Conservation (phyloP, 352 stramenopile species). For the Pythium dissimile region DNA sequence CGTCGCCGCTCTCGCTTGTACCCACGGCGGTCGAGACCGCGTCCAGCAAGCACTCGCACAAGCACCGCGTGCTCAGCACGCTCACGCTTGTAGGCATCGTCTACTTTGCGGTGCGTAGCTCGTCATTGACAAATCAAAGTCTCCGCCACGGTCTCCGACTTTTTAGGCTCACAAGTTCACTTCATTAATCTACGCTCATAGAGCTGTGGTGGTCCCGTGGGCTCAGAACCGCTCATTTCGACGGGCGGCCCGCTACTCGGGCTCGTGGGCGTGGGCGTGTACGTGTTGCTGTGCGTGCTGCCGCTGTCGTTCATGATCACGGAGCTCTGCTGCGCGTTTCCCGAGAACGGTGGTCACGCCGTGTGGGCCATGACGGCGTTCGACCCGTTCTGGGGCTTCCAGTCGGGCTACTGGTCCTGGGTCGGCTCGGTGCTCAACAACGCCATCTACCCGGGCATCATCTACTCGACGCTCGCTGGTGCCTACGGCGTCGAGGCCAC, state of each 20-base stretch:
- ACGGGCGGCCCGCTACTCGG: conserved; percentile 41
- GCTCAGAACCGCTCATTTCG: conserved; percentile 21
- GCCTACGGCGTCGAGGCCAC: conserved; percentile 31
- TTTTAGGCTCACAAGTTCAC: too few relatives aligned
- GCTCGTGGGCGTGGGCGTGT: conserved; percentile 68
- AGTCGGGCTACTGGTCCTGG: conserved; percentile 68
- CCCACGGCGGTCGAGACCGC: background rate
- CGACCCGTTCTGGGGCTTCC: conserved; percentile 73
- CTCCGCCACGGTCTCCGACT: background rate
- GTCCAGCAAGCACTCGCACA: background rate
- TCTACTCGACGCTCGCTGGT: conserved; percentile 7
- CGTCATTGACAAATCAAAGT: background rate
- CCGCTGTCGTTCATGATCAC: conserved; percentile 89
- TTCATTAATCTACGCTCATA: too few relatives aligned
- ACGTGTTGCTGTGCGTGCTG: conserved; percentile 81
- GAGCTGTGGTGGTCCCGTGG: conserved; percentile 20
- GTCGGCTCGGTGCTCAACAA: conserved; percentile 49
- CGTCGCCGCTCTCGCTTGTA: background rate
- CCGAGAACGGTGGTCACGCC: conserved; percentile 67
- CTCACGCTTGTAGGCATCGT: conserved; percentile 20
- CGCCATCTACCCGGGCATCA: conserved; percentile 52
- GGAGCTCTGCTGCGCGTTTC: conserved; percentile 85
- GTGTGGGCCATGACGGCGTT: conserved; percentile 89
- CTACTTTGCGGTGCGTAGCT: conserved; percentile 17
- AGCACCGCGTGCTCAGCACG: conserved; percentile 24